A percentile compares a stretch with the other conserved stretches of the same genome.
Evolutionary conservation across 2,329 filamentous ascomycete species (phyloP).

Genomic region (Didymella sp.): DNA sequence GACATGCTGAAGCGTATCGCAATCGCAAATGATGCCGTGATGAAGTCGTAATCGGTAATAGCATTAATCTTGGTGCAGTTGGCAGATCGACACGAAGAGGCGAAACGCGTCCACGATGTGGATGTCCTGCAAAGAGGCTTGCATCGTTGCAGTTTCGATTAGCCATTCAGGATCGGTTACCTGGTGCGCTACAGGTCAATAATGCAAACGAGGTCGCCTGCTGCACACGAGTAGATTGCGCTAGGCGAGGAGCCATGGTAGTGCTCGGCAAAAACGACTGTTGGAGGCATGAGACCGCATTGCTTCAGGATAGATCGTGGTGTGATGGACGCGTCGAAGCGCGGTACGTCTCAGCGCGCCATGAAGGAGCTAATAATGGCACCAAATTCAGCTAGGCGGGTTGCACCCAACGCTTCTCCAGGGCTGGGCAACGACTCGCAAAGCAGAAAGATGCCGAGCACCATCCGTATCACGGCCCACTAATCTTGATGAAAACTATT

Average conservation of each 20-base stretch:
- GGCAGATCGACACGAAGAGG: constrained; percentile 16
- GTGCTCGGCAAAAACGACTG: constrained; percentile 31
- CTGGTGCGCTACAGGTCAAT: constrained; percentile 17
- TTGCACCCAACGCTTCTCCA: constrained; percentile 30
- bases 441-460: constrained; percentile 35
- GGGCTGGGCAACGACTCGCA: constrained; percentile 25
- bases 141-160: constrained; percentile 22
- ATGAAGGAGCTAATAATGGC: constrained; percentile 42
- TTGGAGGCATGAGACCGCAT: constrained; percentile 34
- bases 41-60: constrained; percentile 16
- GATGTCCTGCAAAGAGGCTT: constrained; percentile 22
- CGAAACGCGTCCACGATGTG: constrained; percentile 12
- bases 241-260: constrained; percentile 30
- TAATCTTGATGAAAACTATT: constrained; percentile 28
- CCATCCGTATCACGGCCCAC: constrained; percentile 38
- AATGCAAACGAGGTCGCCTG: constrained; percentile 21
- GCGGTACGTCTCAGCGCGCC: constrained; percentile 47
- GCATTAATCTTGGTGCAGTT: constrained; percentile 5
- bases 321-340: constrained; percentile 42
- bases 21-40: constrained; percentile 6
- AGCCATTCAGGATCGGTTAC: constrained; percentile 23
- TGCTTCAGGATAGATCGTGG: constrained; percentile 34
- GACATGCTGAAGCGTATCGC: constrained; percentile 15
- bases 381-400: constrained; percentile 37
- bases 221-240: constrained; percentile 30